Evolutionary conservation across 2,329 filamentous ascomycete genomes (phyloP), one percentile per base, ranked within the genome.

Genomic region (Botrytis byssoidea): DNA sequence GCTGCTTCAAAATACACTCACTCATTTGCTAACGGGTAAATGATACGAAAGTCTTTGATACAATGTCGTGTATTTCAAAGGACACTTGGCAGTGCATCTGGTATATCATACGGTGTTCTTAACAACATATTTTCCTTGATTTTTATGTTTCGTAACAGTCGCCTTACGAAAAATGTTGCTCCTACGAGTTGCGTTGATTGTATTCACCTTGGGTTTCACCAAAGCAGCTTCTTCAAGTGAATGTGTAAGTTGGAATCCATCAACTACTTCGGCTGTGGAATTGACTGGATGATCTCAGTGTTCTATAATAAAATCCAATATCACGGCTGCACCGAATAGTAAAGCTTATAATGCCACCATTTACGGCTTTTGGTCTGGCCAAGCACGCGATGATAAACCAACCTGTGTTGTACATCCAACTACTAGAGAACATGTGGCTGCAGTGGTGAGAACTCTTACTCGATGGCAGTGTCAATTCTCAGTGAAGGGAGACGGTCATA

Each of bases 321-420:
- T 65, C 9, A 32, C 40, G 12, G 63, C 42, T 16, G 29, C 18
- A 14, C 42, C 42, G 18, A 48, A 65, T 25, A 65, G 63, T 40
- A 48, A 22, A 48, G 63, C 63, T 35, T 59, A 70, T 32, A 42
- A 60, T 57, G 10, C 35, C 32, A 44, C n/a, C n/a, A 32, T 60
- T 40, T 44, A 32, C 6, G 37, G 51, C 8, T 60, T 55, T n/a
- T 70, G 51, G 51, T 59, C 37, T 25, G n/a, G 51, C 42, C 67
- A 70, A 70, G 35, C 37, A 44, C 51, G 37, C 48, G 51, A 70
- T 46, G 37, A 70, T 60, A 42, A 16, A 32, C 4, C 67, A 55
- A 46, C n/a, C 6, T 71, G 29, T 64, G 22, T 29, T 63, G 42
- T 71, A 35, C 25, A 60, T 16, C 37, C n/a, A 6, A 60, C 55